Conservation (phyloP, 306 rosid species). For the Gleditsia sinensis region DNA sequence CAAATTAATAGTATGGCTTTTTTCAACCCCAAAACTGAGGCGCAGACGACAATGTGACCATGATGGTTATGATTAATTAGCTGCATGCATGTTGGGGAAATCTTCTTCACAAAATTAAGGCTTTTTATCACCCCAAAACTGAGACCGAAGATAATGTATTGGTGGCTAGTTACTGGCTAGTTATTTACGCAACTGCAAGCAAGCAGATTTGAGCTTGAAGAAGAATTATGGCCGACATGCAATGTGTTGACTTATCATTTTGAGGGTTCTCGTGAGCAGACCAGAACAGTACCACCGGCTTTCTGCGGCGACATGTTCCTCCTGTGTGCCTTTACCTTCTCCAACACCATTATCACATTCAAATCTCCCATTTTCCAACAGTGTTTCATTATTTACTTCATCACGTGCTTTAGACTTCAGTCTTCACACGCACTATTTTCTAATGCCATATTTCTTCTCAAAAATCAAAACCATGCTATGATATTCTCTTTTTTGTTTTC, state of each 20-base stretch:
- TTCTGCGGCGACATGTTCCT: constrained; percentile 46
- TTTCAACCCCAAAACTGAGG: too few species aligned
- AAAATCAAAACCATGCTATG: not conserved
- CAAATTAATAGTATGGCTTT: too few species aligned
- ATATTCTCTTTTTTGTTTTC: too few species aligned
- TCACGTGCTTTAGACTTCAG: not conserved
- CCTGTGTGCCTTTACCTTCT: constrained; percentile 39
- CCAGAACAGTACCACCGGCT: constrained; percentile 46
- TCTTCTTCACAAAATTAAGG: not conserved
- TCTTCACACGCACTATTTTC: not conserved
- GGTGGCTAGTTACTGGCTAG: too few species aligned
- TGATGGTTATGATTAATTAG: too few species aligned
- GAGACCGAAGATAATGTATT: not conserved
- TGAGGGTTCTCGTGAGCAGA: constrained; percentile 37
- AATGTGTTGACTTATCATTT: constrained; percentile 34
- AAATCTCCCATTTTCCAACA: constrained; percentile 6
- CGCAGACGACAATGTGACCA: too few species aligned
- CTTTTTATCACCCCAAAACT: not conserved
- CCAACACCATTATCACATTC: constrained; percentile 45
- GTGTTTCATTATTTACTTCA: not conserved
- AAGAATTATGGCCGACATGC: constrained; percentile 50
- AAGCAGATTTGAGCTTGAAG: not conserved
- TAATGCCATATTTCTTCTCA: not conserved
- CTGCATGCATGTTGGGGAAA: too few species aligned
- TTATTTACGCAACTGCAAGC: not conserved